phyloP scores from a whole-genome alignment of 2,329 filamentous ascomycete genomes.

The Trichoderma sp. region DNA sequence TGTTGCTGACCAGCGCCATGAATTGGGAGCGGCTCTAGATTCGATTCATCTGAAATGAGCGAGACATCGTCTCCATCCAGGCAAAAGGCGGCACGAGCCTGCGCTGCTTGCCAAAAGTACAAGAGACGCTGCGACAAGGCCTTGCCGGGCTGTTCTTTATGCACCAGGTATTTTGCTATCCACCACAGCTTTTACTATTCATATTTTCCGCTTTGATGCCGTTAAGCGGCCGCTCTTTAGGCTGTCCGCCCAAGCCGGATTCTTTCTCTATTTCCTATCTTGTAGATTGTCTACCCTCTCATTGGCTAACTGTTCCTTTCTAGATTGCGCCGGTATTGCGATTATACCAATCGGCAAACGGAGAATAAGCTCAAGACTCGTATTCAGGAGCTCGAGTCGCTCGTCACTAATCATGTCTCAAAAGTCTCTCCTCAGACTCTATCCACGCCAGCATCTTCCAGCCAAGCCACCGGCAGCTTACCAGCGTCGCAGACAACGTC shows the following conservation, averaged over 20 bases:
- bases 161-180: conserved; percentile 14
- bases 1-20: background rate
- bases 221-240: background rate
- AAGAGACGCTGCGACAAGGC: conserved; percentile 27
- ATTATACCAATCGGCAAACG: conserved; percentile 14
- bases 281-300: background rate
- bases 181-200: background rate
- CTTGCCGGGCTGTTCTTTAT: conserved; percentile 24
- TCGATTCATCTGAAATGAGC: background rate
- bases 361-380: conserved; percentile 22
- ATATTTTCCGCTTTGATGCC: background rate
- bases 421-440: conserved; percentile 1
- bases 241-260: background rate
- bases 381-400: conserved; percentile 25
- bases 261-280: background rate
- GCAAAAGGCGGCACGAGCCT: conserved; percentile 24
- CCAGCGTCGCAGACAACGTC: background rate
- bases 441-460: background rate
- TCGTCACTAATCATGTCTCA: conserved; percentile 17
- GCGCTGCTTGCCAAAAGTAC: conserved; percentile 26
- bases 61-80: background rate
- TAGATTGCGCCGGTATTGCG: conserved; percentile 21
- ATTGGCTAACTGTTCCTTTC: background rate
- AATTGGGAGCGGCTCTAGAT: background rate
- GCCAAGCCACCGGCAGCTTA: background rate